Evolutionary conservation across 148 eudicot species (phyloP), one percentile per base, ranked within the genome.

Genomic region (Limonium bicolor): DNA sequence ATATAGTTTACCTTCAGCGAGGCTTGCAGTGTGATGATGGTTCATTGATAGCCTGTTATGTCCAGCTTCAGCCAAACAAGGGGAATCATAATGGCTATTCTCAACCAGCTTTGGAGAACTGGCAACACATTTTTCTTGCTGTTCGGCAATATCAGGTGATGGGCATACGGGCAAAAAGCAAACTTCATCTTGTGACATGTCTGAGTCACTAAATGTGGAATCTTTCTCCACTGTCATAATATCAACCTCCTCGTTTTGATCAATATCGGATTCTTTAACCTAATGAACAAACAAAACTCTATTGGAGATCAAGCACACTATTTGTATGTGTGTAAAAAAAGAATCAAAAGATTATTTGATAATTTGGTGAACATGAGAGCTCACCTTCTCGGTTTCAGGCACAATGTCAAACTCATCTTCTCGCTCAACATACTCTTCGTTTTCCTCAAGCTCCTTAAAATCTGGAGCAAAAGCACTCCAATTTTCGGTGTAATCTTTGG

Each of bases 391-490:
- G 16, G 67, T 64, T 54, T 90, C 93, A 4, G 88, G 87, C 55
- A 77, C 62, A 61, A 90, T 53, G 63, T 84, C 95, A 60, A 90
- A 90, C 55, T 90, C 97, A 60, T 90, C 95, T 66, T 90, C 97
- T 36, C 85, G 73, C 57, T 90, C 97, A 39, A 90, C 87, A 67
- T 90, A 90, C 67, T 90, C 97, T 65, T 84, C 97, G 53, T 90
- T 90, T 64, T 84, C 93, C 67, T 90, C 97, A 41, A 90, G 94
- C 66, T 90, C 95, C 67, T 84, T 90, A 33, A 84, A 90, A 65
- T 90, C 87, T 0, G 97, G 97, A 41, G 97, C 95, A 64, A 90
- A 90, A 13, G 95, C 97, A 68, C 97, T 90, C 97, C 97, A 90
- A 48, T 90, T 81, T 44, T 90, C 99, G 8, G 85, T 76, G 41